Evolutionary conservation across 1,139 yeast species (phyloP).

Genomic region (Keqinozyma sinolaborantium): DNA sequence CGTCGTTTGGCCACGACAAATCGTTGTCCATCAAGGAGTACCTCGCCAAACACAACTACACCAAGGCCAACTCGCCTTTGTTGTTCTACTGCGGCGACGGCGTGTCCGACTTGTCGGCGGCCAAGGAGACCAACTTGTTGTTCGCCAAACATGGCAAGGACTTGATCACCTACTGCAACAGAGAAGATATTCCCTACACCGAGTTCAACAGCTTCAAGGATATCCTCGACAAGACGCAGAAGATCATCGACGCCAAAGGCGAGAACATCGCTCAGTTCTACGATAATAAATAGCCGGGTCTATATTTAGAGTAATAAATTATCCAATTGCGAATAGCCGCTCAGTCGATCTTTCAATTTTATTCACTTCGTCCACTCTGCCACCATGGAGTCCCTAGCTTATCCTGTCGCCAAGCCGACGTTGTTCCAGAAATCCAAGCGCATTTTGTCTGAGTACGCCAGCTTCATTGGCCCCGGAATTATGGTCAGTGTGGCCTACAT

Average conservation of each 20-base stretch:
- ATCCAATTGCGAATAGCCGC: too few relatives aligned
- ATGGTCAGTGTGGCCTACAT: slow-evolving; percentile 77
- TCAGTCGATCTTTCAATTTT: too few relatives aligned
- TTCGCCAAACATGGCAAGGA: slow-evolving; percentile 95
- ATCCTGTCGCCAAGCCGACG: too few relatives aligned
- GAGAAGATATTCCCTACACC: slow-evolving; percentile 78
- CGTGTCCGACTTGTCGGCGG: slow-evolving; percentile 91
- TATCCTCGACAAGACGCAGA: slow-evolving; percentile 53
- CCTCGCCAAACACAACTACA: slow-evolving; percentile 40
- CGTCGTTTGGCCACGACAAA: slow-evolving; percentile 93
- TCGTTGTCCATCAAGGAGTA: slow-evolving; percentile 75
- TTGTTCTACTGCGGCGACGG: slow-evolving; percentile 97
- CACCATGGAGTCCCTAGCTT: too few relatives aligned
- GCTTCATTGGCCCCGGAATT: slow-evolving; percentile 75
- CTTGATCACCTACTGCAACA: slow-evolving; percentile 75
- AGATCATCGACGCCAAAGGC: slow-evolving; percentile 23
- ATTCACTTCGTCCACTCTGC: too few relatives aligned
- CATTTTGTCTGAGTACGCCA: slow-evolving; percentile 40
- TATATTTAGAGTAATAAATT: too few relatives aligned
- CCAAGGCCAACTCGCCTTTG: slow-evolving; percentile 32
- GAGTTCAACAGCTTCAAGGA: slow-evolving; percentile 77
- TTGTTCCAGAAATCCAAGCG: too few relatives aligned
- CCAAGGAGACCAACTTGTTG: slow-evolving; percentile 86
- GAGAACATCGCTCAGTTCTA: slow-evolving; percentile 24
- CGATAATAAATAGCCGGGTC: slow-evolving; percentile 26